Base-by-base conservation (phyloP, 2,329 filamentous ascomycete species). In the Myriosclerotinia duriaeana region DNA sequence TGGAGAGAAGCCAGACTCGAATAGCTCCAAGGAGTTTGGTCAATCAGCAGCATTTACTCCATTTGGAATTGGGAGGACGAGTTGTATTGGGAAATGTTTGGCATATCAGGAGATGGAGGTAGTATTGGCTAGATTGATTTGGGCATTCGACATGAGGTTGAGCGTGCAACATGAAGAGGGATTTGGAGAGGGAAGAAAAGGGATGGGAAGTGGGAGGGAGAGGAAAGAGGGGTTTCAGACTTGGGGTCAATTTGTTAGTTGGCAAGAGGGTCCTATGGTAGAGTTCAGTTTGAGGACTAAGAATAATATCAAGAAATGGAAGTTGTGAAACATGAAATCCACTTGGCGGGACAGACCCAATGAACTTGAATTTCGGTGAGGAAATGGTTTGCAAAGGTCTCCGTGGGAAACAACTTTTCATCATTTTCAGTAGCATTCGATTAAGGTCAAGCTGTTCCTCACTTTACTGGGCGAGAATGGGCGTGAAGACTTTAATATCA, bases 91-190 rank as follows among this genome's bases (percentile, higher is more conserved):
- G 17, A 64, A 66, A 20, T n/a, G 36, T 7, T 34, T 64, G 6
- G 65, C 52, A 3, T 42, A 46, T 66, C 26, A 38, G 38, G 59
- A 64, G 52, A 52, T 64, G 62, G n/a, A 15, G 70, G 70, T 53
- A 58, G 66, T 22, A 60, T 67, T 53, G 12, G 53, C 40, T 5
- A 36, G 38, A 20, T 46, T 65, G 20, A 56, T 58, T 17, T 65
- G 62, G 62, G 5, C 34, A 20, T 64, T 56, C 20, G 62, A 64
- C 11, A 64, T 64, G 62, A 46, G 53, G 36, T 17, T 54, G 22
- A 44, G 61, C 12, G 22, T 1, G 9, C n/a, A 42, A 9, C 6
- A 55, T 14, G 26, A 40, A 14, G 55, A 34, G 12, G 42, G 42
- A 9, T 17, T 66, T 22, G 58, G 58, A 8, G 50, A 54, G 44